Percentiles rank a stretch among this genome's conserved stretches.
Evolutionary conservation across 495 filamentous ascomycete genomes (phyloP).

Genomic region (Tuber melanosporum): DNA sequence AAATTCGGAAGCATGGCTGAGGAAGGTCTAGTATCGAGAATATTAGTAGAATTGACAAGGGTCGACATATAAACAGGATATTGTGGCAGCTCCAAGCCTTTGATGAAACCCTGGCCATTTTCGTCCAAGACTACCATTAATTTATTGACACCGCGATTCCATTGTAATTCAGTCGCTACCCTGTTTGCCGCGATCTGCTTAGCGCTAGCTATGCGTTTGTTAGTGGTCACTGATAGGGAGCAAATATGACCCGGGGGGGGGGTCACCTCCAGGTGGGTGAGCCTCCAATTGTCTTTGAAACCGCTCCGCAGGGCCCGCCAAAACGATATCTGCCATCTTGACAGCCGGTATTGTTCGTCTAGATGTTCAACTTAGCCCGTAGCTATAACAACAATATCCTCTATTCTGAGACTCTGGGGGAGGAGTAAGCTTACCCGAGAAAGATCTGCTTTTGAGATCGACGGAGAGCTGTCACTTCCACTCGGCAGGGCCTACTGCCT

Average conservation of each 20-base stretch:
- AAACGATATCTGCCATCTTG: not conserved
- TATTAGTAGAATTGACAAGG: not conserved
- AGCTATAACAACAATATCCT: not conserved
- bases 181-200: not conserved
- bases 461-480: not conserved
- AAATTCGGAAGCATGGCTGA: not conserved
- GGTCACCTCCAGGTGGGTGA: not conserved
- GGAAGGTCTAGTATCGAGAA: not conserved
- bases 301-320: not conserved
- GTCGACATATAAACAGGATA: not conserved
- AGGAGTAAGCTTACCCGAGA: not conserved
- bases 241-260: not conserved
- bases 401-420: not conserved
- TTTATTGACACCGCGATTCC: not conserved
- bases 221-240: not conserved
- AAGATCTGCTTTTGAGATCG: constrained; percentile 1
- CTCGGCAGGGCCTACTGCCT: not conserved
- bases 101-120: not conserved
- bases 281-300: not conserved
- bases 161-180: not conserved
- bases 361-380: not conserved
- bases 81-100: not conserved
- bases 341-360: not conserved
- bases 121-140: not conserved
- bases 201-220: not conserved